Evolutionary conservation across 2,329 filamentous ascomycete species (phyloP).

Genomic region (Didymella segeticola): DNA sequence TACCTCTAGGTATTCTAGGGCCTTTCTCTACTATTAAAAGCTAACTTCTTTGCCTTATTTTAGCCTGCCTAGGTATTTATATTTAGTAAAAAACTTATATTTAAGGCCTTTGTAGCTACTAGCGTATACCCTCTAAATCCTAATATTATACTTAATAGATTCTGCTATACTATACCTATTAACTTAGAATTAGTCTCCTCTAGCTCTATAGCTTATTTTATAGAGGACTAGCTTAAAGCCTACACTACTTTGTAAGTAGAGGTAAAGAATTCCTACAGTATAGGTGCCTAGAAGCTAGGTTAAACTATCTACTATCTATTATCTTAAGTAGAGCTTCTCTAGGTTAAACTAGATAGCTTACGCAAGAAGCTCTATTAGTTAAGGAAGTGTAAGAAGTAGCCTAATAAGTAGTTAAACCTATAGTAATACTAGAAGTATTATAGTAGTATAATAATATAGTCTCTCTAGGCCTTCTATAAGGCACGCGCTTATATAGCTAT

Average conservation of each 20-base stretch:
- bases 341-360: neutral
- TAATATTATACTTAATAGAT: neutral
- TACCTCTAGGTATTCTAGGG: neutral
- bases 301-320: neutral
- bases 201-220: neutral
- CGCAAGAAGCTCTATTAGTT: neutral
- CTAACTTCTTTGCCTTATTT: slow-evolving; percentile 5
- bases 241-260: neutral
- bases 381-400: neutral
- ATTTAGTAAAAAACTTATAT: neutral
- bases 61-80: slow-evolving; percentile 1
- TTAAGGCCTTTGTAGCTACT: slow-evolving; percentile 3
- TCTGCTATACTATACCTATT: neutral
- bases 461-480: neutral
- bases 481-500: neutral
- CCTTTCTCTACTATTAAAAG: neutral
- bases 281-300: neutral
- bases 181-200: neutral
- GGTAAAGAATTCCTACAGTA: neutral
- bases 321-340: neutral
- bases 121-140: neutral
- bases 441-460: neutral
- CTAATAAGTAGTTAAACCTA: neutral
- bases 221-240: neutral
- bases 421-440: neutral